Evolutionary conservation across 225 moss, liverwort and hornwort genomes (phyloP), one percentile per base, ranked within the genome.

Genomic region (Ulota crispa): DNA sequence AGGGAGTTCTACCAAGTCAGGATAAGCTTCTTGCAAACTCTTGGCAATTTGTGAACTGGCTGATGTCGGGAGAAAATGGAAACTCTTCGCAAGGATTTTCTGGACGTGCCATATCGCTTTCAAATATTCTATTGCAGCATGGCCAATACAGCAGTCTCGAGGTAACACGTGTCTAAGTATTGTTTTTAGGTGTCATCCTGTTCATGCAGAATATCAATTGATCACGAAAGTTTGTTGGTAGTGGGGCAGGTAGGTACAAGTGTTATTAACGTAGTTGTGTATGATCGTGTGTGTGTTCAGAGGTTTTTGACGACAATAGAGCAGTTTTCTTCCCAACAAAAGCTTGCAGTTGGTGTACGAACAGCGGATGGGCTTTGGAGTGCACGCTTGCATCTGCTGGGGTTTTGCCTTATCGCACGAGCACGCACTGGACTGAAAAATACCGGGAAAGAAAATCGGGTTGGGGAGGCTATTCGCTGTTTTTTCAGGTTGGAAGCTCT

Each of bases 71-170:
- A 76, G 95, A 94, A 65, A 83, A 74, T 78, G 82, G 91, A 28
- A 84, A 88, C 61, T 59, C 81, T 47, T 88, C 90, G 24, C 82
- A 92, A 68, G 81, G 88, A 21, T 94, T 99, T 84, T 88, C 99
- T 43, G 90, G 89, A 66, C 92, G 99, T 74, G 91, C 96, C 23
- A 91, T 96, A 68, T 92, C 96, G 55, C 91, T 99, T 42, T 94
- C 99, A 60, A 92, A 90, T 18, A 93, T 94, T 78, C 82, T 99
- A 53, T 88, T 99, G 67, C 96, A 99, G 78, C 86, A 92, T 84
- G 96, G 99, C 5, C 99, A 99, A 78, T 96, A 99, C 82, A 83
- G 88, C 66, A 94, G 88, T 85, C 92, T 99, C 83, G 94, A 99
- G 92, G 92, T 92, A 84, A 76, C 47, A 57, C 61, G 2, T 70